Conservation (phyloP, 2,329 filamentous ascomycete genomes). For the Neofusicoccum kwambonambiense region DNA sequence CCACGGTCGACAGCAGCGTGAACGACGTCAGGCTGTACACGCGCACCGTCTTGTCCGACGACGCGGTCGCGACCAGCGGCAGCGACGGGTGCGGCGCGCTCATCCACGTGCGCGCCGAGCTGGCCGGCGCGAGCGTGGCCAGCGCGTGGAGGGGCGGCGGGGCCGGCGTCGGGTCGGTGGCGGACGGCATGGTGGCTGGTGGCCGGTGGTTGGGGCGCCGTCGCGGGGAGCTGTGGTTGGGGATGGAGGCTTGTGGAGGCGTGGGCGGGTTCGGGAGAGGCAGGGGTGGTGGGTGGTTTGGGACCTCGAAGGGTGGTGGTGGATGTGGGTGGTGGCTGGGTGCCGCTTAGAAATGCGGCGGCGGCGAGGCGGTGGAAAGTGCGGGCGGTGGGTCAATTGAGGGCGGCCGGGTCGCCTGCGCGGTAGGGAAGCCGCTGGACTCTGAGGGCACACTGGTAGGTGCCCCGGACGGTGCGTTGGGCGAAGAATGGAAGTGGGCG, state of each 20-base stretch:
- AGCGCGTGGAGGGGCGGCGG: constrained; percentile 39
- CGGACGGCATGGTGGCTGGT: neutral
- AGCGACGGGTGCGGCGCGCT: constrained; percentile 81
- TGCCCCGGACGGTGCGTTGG: neutral
- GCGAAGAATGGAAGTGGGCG: neutral
- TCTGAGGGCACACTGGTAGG: neutral
- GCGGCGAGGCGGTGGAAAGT: too few relatives aligned
- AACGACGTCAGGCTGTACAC: constrained; percentile 85
- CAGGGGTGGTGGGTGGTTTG: neutral
- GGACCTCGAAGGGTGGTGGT: neutral
- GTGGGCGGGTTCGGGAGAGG: neutral
- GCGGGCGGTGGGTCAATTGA: too few relatives aligned
- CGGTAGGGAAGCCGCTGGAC: too few relatives aligned
- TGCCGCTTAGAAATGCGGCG: too few relatives aligned
- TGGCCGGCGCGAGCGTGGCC: constrained; percentile 54
- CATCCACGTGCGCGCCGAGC: constrained; percentile 72
- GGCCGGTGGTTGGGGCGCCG: neutral
- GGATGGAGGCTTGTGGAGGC: neutral
- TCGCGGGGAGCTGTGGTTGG: too few relatives aligned
- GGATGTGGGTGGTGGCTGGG: too few relatives aligned
- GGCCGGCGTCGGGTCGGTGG: neutral
- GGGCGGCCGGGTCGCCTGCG: too few relatives aligned
- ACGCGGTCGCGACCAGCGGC: constrained; percentile 84
- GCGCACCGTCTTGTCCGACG: constrained; percentile 80
- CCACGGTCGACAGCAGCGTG: constrained; percentile 73